Evolutionary conservation across 805 yeast species (phyloP), one percentile per base, ranked within the genome.

Genomic region (Metschnikowia similis): DNA sequence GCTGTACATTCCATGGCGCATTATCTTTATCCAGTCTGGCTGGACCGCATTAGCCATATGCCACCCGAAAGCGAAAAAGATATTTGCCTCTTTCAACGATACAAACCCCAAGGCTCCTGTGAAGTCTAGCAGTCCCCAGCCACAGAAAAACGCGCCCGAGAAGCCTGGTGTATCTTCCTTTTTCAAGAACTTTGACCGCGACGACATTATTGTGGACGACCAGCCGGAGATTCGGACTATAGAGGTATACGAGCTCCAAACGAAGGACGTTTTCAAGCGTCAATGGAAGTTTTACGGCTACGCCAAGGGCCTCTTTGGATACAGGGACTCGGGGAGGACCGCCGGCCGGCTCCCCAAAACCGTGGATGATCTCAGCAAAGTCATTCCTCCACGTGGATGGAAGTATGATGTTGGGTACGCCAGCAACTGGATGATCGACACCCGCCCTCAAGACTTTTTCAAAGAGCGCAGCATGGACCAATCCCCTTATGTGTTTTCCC

Each of bases 171-270:
- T 13, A 9, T 35, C 34, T 9, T 37, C 39, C 7, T 10, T 44
- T 9, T 32, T 71, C 4, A 68, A 67, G 27, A 65, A 59, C 36
- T 65, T 68, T 35, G 76, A 75, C 46, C 62, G 76, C 47, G 63
- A 69, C 21, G 81, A 81, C 53, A 80, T 90, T 8, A 70, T 87
- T n/a, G 76, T 84, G 26, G 95, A 88, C 61, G 89, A 84, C 50
- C 69, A 77, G 0, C 85, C 89, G 0, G 83, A 82, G 43, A 64
- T 69, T 0, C 71, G 81, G 40, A 64, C 69, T n/a, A 90, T 88
- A 7, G 95, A 90, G 60, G 72, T 91, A 1, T 91, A 76, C 63
- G 96, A 90, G 64, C 74, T 90, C 26, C 87, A 87, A 62, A 74
- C 77, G 40, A 85, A 77, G 56, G 86, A 86, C 35, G 66, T 81